phyloP scores from a whole-genome alignment of 208 protist genomes.

The Crithidia fasciculata region DNA sequence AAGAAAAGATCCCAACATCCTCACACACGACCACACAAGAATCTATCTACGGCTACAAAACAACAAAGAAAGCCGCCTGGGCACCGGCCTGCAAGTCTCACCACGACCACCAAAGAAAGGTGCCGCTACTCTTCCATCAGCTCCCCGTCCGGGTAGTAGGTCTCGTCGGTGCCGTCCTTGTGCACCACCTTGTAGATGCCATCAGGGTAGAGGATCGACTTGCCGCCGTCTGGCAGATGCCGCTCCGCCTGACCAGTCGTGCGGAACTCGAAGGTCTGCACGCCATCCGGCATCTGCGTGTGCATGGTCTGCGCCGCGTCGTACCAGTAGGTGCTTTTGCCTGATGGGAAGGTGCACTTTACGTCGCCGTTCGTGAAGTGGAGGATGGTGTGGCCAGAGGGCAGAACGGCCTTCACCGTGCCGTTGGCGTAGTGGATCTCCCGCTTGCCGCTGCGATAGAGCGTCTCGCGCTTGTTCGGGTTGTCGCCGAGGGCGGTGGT shows the following conservation, averaged over 20 bases:
- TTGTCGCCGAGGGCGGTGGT: slow-evolving; percentile 77
- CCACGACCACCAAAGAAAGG: slow-evolving; percentile 1
- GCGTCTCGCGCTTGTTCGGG: slow-evolving; percentile 86
- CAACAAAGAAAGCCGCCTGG: not conserved
- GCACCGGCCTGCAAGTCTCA: no score
- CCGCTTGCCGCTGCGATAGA: slow-evolving; percentile 90
- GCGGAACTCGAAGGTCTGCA: slow-evolving; percentile 92
- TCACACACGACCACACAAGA: slow-evolving; percentile 8
- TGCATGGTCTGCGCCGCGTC: slow-evolving; percentile 91
- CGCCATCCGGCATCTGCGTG: slow-evolving; percentile 83
- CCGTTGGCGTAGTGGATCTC: slow-evolving; percentile 94
- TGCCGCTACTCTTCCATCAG: slow-evolving; percentile 29
- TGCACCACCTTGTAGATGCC: slow-evolving; percentile 90
- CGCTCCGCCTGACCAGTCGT: slow-evolving; percentile 89
- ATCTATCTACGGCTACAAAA: slow-evolving; percentile 8
- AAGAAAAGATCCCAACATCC: slow-evolving; percentile 29
- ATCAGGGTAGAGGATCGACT: slow-evolving; percentile 95
- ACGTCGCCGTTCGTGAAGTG: slow-evolving; percentile 94
- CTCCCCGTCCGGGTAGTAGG: slow-evolving; percentile 65
- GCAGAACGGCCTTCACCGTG: slow-evolving; percentile 89
- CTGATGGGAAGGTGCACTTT: slow-evolving; percentile 89
- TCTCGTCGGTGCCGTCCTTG: slow-evolving; percentile 84
- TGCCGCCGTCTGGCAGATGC: slow-evolving; percentile 88
- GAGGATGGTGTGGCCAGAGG: slow-evolving; percentile 80
- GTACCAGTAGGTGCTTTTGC: slow-evolving; percentile 94